Base-by-base conservation (phyloP, 1,139 yeast genomes). In the Kodamaea suecica region DNA sequence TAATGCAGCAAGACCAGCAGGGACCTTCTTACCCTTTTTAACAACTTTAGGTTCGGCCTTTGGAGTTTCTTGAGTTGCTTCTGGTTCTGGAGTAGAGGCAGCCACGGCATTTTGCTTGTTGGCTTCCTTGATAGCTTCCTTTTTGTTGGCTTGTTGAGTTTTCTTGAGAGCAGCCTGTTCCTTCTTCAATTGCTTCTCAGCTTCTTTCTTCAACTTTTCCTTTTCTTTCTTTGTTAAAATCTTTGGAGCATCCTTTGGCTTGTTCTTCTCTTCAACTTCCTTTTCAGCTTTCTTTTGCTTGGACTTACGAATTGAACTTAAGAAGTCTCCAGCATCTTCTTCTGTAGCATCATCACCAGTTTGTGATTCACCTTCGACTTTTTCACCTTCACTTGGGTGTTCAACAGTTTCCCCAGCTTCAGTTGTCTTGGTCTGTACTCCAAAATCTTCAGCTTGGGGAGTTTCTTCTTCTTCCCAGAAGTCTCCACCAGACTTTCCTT, bases 131-230 rank as follows among this genome's bases (percentile, higher is more conserved):
- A 78, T 80, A 39, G 81, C 85, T 40, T 68, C 75, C 55, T 78
- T 78, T 61, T 76, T 78, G 44, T 68, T 71, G 19, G 86, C 84
- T 47, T 69, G 75, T 44, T 68, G 74, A 13, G 60, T 66, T 61
- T 87, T 90, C 76, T 88, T 90, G 63, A 79, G 83, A 38, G 83
- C 84, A 26, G 96, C 95, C 45, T 79, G 78, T 49, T 87, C 95
- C 68, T 87, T 88, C 84, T 92, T 92, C 63, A 80, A 77, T 52
- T 84, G 87, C 73, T 92, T 94, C 62, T 92, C 98, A 46, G 85
- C 85, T 66, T 92, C 99, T 64, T 92, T 94, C 84, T 90, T 92
- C 60, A 92, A 95, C 63, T 79, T 84, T 65, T 92, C 99, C 73
- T 92, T 94, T 59, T 92, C 98, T 68, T 94, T 94, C 74, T 92